Evolutionary conservation across 2,329 filamentous ascomycete species (phyloP), one percentile per base, ranked within the genome.

Genomic region (Fusarium xylarioides): DNA sequence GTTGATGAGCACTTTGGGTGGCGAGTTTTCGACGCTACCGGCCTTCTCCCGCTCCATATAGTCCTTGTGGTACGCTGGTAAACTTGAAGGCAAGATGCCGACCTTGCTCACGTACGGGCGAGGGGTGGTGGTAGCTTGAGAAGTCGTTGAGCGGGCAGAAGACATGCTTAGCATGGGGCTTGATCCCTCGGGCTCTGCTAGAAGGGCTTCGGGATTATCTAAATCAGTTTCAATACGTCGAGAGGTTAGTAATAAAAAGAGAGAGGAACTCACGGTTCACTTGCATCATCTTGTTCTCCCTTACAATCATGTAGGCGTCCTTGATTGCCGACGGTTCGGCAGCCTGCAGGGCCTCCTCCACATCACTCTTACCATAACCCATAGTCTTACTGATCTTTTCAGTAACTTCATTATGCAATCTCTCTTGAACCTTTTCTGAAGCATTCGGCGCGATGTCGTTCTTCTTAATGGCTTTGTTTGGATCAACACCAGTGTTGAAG

Each of bases 281-380:
- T 81, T 95, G 93, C 95, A 98, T 98, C 81, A 98, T 89, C 82
- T 98, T 96, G 81, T 98, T 98, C 83, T 99, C 96, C 59, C 95
- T 91, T 32, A 99, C 94, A 81, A 99, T 99, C 83, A 98, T 91
- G 84, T 98, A 99, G 3, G 96, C 96, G 83, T 99, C 96, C 84
- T 99, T 99, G 86, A 99, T 98, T 16, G 96, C 95, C 66, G 95
- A 98, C 18, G 96, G 96, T 81, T 99, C 96, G 59, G 96, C 91
- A 63, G 94, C 95, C 78, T 93, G 92, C 71, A 99, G 86, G 28
- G 96, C 95, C 82, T 98, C 96, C 80, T 98, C 93, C 59, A 99
- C 95, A 85, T 99, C 96, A 70, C 92, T 92, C 81, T 94, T 95
- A 40, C 93, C 95, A 80, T 99, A 99, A 68, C 96, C 96, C 95